A percentile compares a stretch with the other conserved stretches of the same genome.
Evolutionary conservation across 139 green algal species (phyloP).

Genomic region (Yamagishiella unicocca): DNA sequence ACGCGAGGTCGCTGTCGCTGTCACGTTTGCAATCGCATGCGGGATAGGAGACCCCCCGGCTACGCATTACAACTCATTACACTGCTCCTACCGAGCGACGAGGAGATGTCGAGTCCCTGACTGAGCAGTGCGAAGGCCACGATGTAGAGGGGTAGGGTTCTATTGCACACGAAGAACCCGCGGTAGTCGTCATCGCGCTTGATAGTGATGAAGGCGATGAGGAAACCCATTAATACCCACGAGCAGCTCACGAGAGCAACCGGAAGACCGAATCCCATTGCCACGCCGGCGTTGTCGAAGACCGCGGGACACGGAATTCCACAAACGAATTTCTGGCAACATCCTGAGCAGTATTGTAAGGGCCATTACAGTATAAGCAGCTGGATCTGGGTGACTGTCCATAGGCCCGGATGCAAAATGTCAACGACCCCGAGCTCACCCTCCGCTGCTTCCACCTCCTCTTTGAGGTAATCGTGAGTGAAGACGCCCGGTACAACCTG

Average conservation of each 20-base stretch:
- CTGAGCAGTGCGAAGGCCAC: slow-evolving; percentile 22
- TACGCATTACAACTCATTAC: too few relatives aligned
- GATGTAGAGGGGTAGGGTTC: slow-evolving; percentile 1
- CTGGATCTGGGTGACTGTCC: too few relatives aligned
- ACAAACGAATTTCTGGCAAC: slow-evolving; percentile 15
- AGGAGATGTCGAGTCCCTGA: slow-evolving; percentile 55
- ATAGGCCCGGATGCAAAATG: too few relatives aligned
- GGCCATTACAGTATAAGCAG: too few relatives aligned
- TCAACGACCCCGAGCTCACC: background rate
- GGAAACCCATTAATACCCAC: background rate
- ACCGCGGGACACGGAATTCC: background rate
- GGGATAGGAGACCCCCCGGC: too few relatives aligned
- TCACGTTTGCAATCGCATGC: too few relatives aligned
- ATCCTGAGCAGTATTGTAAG: too few relatives aligned
- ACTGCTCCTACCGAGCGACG: slow-evolving; percentile 47
- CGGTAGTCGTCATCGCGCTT: background rate
- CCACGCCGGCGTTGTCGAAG: background rate
- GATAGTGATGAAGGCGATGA: background rate
- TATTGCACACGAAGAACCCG: slow-evolving; percentile 6
- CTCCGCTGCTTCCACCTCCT: background rate
- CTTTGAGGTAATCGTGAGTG: background rate
- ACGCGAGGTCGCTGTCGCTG: too few relatives aligned
- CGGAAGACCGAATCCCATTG: background rate
- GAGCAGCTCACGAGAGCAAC: background rate
- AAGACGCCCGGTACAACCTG: background rate